Conservation (phyloP, 345 rosid species). For the Mangifera indica region DNA sequence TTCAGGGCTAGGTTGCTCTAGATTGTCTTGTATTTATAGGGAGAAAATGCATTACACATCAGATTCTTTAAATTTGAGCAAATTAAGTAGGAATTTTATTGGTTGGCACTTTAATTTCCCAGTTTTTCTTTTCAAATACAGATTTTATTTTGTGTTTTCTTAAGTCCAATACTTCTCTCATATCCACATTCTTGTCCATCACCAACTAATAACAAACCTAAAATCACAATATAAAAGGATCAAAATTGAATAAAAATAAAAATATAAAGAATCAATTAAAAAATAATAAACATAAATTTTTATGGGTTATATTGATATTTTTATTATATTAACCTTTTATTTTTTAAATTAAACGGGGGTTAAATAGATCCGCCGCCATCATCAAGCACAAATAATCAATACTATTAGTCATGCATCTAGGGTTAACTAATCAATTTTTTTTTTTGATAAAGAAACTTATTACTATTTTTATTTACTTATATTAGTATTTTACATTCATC, state of each 20-base stretch:
- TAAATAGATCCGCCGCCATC: no score
- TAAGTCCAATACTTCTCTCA: neutral
- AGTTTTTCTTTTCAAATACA: neutral
- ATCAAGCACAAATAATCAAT: neutral
- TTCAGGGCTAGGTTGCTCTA: neutral
- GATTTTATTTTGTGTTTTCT: neutral
- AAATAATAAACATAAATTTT: no score
- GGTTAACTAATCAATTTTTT: neutral
- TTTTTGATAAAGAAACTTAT: no score
- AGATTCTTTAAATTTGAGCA: neutral
- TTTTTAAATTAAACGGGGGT: no score
- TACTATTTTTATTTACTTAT: no score
- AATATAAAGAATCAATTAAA: no score
- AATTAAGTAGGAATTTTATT: neutral
- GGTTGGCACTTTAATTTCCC: conserved; percentile 1
- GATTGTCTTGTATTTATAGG: neutral
- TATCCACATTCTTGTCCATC: neutral
- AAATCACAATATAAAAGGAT: no score
- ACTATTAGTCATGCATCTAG: neutral
- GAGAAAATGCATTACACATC: neutral
- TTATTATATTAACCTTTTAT: no score
- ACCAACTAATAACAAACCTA: neutral
- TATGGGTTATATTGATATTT: no score
- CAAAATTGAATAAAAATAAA: no score
- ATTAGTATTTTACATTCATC: neutral